Conservation (phyloP, 2,329 filamentous ascomycete species). For the Hirsutella minnesotensis region DNA sequence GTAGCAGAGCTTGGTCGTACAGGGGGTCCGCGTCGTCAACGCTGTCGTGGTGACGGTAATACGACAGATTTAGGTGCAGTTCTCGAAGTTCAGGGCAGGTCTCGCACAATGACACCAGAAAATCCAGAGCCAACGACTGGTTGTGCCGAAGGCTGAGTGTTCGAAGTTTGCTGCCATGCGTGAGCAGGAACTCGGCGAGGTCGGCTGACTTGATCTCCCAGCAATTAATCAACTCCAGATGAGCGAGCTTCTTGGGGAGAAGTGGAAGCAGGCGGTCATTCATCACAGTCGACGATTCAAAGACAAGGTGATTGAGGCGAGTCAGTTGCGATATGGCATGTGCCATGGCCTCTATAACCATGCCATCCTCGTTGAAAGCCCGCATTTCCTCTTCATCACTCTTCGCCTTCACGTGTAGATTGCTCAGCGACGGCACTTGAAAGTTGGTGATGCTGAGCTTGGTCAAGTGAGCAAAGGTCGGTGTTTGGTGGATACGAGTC, state of each 20-base stretch:
- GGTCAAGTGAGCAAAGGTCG: constrained; percentile 43
- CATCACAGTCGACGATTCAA: constrained; percentile 65
- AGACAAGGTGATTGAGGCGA: constrained; percentile 52
- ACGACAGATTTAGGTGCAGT: constrained; percentile 67
- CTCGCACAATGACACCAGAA: constrained; percentile 52
- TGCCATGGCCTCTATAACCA: constrained; percentile 25
- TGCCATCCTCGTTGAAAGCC: constrained; percentile 27
- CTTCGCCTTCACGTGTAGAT: constrained; percentile 18
- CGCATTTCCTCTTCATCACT: constrained; percentile 18
- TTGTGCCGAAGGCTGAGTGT: constrained; percentile 67
- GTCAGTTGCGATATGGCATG: constrained; percentile 36
- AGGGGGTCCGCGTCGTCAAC: constrained; percentile 63
- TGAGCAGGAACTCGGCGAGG: constrained; percentile 51
- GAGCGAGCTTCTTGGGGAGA: constrained; percentile 53
- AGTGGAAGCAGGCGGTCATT: constrained; percentile 55
- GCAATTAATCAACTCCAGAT: constrained; percentile 69
- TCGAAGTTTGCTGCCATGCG: constrained; percentile 55
- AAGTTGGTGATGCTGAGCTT: constrained; percentile 52
- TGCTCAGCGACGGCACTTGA: constrained; percentile 39
- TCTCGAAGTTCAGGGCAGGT: constrained; percentile 60
- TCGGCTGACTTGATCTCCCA: constrained; percentile 58
- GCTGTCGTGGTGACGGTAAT: constrained; percentile 57
- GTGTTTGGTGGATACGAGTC: constrained; percentile 36
- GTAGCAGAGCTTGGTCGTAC: constrained; percentile 56
- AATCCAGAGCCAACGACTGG: constrained; percentile 62